Evolutionary conservation across 176 grass and related monocot species (phyloP).

Genomic region (Oryza australiensis): DNA sequence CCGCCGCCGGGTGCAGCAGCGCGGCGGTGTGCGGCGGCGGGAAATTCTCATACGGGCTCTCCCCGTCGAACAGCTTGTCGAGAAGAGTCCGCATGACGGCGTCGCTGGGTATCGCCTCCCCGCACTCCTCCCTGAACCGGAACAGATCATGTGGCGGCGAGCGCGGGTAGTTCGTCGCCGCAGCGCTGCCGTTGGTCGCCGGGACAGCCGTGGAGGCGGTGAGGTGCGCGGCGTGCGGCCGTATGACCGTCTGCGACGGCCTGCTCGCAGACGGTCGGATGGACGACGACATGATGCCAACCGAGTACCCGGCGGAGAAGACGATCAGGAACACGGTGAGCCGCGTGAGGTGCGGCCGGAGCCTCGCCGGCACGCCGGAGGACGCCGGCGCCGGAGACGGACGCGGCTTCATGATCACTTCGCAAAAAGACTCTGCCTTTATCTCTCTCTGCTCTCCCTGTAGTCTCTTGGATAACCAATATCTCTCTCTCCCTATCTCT

Average conservation of each 20-base stretch:
- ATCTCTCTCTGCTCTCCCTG: background rate
- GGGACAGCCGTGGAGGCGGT: background rate
- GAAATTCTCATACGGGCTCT: constrained; percentile 69
- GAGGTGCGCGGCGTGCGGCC: constrained; percentile 32
- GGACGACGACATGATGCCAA: constrained; percentile 65
- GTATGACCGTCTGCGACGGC: constrained; percentile 35
- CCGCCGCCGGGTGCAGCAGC: constrained; percentile 57
- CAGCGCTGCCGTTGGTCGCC: background rate
- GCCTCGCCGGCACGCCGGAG: constrained; percentile 1
- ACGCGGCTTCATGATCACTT: constrained; percentile 53
- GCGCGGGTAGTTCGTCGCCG: background rate
- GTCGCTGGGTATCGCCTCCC: constrained; percentile 41
- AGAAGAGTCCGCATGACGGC: constrained; percentile 58
- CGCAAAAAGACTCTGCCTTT: background rate
- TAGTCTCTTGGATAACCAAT: background rate
- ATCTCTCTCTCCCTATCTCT: background rate
- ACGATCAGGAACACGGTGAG: constrained; percentile 54
- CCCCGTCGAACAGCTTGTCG: constrained; percentile 68
- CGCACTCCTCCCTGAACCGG: constrained; percentile 62
- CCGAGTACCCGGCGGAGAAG: constrained; percentile 71
- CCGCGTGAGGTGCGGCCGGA: constrained; percentile 44
- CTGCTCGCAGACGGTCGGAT: constrained; percentile 16
- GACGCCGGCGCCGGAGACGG: constrained; percentile 6
- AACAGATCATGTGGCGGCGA: constrained; percentile 72
- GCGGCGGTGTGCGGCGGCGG: constrained; percentile 46